These are phyloP conservation scores for Myrica gale DNA, from an alignment of 306 rosid species.

Conservation along the genomic window DNA sequence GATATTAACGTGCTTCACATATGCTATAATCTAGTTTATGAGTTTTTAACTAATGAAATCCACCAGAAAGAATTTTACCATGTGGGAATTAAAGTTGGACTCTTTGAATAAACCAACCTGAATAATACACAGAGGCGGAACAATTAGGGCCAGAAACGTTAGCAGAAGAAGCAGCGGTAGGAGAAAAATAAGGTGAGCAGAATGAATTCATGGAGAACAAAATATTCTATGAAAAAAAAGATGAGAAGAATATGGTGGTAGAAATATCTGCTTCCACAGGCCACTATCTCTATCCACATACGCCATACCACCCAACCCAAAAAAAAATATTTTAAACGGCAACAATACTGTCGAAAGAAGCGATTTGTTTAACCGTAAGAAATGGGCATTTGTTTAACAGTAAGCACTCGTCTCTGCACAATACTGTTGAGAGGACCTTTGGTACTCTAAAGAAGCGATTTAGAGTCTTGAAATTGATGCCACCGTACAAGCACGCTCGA, in stretches of 20 bases:
- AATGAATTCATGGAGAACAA: constrained; percentile 34
- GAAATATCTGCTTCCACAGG: constrained; percentile 41
- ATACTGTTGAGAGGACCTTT: no score
- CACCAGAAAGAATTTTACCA: constrained; percentile 31
- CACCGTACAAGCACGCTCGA: no score
- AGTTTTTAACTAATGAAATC: constrained; percentile 33
- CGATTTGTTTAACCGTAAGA: no score
- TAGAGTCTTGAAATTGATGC: no score
- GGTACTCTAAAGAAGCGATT: no score
- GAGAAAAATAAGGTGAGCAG: constrained; percentile 27
- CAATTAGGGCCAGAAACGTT: constrained; percentile 18
- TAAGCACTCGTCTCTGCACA: no score
- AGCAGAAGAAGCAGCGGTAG: constrained; percentile 20
- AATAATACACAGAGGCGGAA: constrained; percentile 6
- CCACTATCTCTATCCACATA: constrained; percentile 53
- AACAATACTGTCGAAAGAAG: no score
- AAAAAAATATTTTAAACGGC: constrained; percentile 12
- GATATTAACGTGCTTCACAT: no score
- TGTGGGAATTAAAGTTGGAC: constrained; percentile 39
- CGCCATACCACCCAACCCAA: constrained; percentile 44
- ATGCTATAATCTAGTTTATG: constrained; percentile 23
- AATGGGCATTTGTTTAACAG: no score
- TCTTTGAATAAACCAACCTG: constrained; percentile 21
- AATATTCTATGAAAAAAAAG: constrained; percentile 35
- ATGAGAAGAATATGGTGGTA: constrained; percentile 38